phyloP scores from a whole-genome alignment of 148 eudicot species.

The Salicornia ramosissima region DNA sequence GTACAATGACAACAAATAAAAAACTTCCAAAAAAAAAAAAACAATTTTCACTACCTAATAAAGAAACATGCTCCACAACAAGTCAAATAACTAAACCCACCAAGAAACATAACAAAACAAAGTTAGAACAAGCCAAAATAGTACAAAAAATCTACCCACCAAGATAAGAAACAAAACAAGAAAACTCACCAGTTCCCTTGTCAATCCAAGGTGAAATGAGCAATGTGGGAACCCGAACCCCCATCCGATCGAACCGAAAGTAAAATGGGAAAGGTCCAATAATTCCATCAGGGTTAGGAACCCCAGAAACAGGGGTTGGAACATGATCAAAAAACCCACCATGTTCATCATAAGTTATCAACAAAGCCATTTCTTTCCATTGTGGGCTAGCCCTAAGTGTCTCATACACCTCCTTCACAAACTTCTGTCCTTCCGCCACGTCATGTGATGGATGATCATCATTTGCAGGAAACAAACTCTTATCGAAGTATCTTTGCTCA shows the following conservation, averaged over 20 bases:
- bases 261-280: conserved; percentile 74
- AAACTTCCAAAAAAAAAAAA: not conserved
- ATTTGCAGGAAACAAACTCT: conserved; percentile 60
- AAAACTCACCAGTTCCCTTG: conserved; percentile 64
- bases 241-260: conserved; percentile 72
- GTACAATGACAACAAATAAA: not conserved
- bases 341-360: conserved; percentile 90
- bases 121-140: conserved; percentile 2
- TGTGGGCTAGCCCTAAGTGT: conserved; percentile 73
- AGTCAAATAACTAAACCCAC: not conserved
- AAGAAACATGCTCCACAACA: not conserved
- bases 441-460: conserved; percentile 96
- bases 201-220: conserved; percentile 89
- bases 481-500: conserved; percentile 82
- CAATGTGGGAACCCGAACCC: conserved; percentile 75
- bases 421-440: conserved; percentile 74
- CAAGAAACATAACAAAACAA: not conserved
- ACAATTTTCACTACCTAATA: not conserved
- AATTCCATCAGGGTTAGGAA: conserved; percentile 93
- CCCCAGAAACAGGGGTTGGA: conserved; percentile 73
- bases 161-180: not conserved
- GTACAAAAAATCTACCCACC: not conserved
- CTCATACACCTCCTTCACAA: conserved; percentile 96
- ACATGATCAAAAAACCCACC: conserved; percentile 96
- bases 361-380: conserved; percentile 86